These are phyloP conservation scores for Zygnema cylindricum DNA, from an alignment of 139 green algal genomes.

Conservation along the genomic window DNA sequence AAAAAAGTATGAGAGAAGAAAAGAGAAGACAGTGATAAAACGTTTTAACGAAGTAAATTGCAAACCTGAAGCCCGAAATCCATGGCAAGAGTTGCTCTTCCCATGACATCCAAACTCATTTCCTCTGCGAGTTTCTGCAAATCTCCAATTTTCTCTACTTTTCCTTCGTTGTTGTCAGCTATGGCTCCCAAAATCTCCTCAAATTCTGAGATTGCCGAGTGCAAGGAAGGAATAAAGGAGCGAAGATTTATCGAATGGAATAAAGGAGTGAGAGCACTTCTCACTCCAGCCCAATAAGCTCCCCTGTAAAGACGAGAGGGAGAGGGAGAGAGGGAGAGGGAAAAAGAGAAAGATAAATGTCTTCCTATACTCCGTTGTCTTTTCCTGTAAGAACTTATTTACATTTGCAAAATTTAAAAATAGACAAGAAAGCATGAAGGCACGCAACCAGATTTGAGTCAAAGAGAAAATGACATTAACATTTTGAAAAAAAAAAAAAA, in stretches of 20 bases:
- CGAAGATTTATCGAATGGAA: slow-evolving; percentile 37
- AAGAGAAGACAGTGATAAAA: too few relatives aligned
- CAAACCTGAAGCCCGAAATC: slow-evolving; percentile 11
- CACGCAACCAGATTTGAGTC: background rate
- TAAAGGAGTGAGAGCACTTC: slow-evolving; percentile 2
- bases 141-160: background rate
- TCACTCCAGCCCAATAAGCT: slow-evolving; percentile 32
- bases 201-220: background rate
- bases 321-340: background rate
- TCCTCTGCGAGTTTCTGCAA: slow-evolving; percentile 1
- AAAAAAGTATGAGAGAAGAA: background rate
- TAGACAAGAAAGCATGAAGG: too few relatives aligned
- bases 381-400: background rate
- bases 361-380: background rate
- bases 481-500: slow-evolving; percentile 1
- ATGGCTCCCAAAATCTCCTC: background rate
- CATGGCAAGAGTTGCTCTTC: background rate
- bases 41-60: too few relatives aligned
- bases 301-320: slow-evolving; percentile 9
- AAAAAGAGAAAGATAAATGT: background rate
- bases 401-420: too few relatives aligned
- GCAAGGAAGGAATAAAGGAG: slow-evolving; percentile 4
- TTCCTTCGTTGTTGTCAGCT: background rate
- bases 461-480: slow-evolving; percentile 2
- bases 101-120: slow-evolving; percentile 35